Base-by-base conservation (phyloP, 768 basidiomycete species). In the Collybia mongolica region DNA sequence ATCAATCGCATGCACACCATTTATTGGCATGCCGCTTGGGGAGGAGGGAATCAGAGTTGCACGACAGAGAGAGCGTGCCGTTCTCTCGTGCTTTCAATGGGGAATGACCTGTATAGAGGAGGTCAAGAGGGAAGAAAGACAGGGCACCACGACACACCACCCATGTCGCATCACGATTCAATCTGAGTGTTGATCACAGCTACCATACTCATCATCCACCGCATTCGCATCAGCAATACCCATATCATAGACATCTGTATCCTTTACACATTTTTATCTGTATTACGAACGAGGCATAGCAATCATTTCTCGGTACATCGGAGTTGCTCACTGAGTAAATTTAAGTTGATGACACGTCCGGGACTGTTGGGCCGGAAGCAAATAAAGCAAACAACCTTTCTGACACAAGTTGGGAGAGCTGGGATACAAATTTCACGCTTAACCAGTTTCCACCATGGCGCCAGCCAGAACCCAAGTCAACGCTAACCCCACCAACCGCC, bases 391-490 rank as follows among this genome's bases (percentile, higher is more conserved):
- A 41, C 19, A 41, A 17, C 14, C 3, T 46, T 46, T 32, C 29
- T 37, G 11, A n/a, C 14, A 14, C 11, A 14, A 11, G 32, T 6
- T 6, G 32, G 32, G 32, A 12, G 32, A 32, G 32, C 32, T 32
- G 32, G 32, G 32, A 32, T 32, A 32, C 5, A 32, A 32, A 32
- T 32, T 32, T 32, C 32, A 12, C 32, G 6, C 32, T 32, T 32
- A 32, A 14, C 32, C 32, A 32, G 9, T 11, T 32, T 32, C 48
- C n/a, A 46, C 53, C 37, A 71, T 76, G 72, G 67, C 65, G 32
- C 73, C 71, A 5, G 61, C 68, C n/a, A 68, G 66, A 52, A 64
- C 60, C 32, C 40, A 32, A 51, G 54, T 56, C 51, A 26, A 45
- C 45, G 60, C 57, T 44, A 53, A 65, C 29, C 63, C 60, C 42